Evolutionary conservation across 2,329 filamentous ascomycete genomes (phyloP).

Genomic region (Fusarium dlaminii): DNA sequence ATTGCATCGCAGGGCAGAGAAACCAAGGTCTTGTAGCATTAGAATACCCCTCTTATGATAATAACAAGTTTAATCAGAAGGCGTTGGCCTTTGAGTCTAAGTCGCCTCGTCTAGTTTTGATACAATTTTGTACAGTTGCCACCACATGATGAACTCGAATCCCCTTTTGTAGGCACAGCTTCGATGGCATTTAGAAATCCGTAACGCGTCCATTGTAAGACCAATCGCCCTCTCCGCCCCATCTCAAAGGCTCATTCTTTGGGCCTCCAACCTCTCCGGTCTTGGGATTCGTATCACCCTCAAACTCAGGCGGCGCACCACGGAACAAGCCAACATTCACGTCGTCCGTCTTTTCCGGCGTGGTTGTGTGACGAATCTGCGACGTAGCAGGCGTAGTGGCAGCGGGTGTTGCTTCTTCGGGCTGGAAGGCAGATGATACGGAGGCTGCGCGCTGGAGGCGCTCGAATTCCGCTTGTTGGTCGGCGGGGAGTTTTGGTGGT

Average conservation of each 20-base stretch:
- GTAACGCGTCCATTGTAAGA: slow-evolving; percentile 96
- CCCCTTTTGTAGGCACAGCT: not conserved
- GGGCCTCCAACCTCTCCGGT: slow-evolving; percentile 96
- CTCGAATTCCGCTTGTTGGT: slow-evolving; percentile 92
- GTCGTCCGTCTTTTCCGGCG: slow-evolving; percentile 49
- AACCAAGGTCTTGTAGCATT: slow-evolving; percentile 38
- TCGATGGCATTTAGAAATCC: slow-evolving; percentile 70
- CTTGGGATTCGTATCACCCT: slow-evolving; percentile 89
- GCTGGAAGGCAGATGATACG: slow-evolving; percentile 55
- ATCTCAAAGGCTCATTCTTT: slow-evolving; percentile 94
- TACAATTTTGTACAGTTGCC: slow-evolving; percentile 26
- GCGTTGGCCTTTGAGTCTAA: slow-evolving; percentile 11
- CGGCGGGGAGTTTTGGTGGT: slow-evolving; percentile 86
- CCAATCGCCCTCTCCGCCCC: slow-evolving; percentile 82
- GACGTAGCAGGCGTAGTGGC: slow-evolving; percentile 42
- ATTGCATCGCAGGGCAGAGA: slow-evolving; percentile 32
- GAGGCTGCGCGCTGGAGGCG: slow-evolving; percentile 75
- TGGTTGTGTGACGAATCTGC: slow-evolving; percentile 26
- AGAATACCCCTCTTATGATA: slow-evolving; percentile 42
- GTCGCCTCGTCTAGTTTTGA: slow-evolving; percentile 23
- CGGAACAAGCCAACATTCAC: slow-evolving; percentile 71
- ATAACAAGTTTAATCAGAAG: slow-evolving; percentile 32
- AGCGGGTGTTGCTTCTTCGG: slow-evolving; percentile 33
- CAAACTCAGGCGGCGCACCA: slow-evolving; percentile 89
- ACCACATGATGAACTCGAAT: not conserved